Base-by-base conservation (phyloP, 2,329 filamentous ascomycete species). In the Colletotrichum lini region DNA sequence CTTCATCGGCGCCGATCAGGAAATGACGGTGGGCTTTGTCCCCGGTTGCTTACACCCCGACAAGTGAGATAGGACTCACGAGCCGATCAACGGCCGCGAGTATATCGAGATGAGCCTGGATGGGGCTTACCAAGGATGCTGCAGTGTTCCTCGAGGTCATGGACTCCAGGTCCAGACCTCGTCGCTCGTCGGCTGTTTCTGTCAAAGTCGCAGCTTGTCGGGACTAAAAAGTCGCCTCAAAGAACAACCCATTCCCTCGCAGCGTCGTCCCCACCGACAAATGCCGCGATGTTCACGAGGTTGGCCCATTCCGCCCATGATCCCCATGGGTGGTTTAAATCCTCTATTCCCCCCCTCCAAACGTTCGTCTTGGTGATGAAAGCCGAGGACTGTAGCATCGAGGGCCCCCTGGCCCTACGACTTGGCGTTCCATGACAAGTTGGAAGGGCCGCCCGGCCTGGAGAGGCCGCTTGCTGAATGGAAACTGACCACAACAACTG, bases 1-100 rank as follows among this genome's bases (percentile, higher is more conserved):
- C 67, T 80, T 91, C 66, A 81, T 90, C 42, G 79, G 81, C 7
- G 86, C 88, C 0, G 84, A 89, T 73, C 79, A 82, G 3, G 80
- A 85, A 53, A 80, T 83, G 4, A 77, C 86, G 10, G 86, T 91
- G 62, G 85, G 88, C 74, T 88, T 86, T 73, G 80, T 90, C 56
- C 81, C 84, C 1, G 83, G 83, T 6, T 88, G 85, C 72, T 80
- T 79, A 26, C 81, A 81, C 12, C 80, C 80, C 21, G 78, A 78
- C 1, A 80, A 83, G 61, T 82, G 84, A 1, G 80, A 84, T 49
- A 88, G 85, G 76, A 30, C 30, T 30, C 89, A 90, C 74, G 82
- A 84, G 64, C 85, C 87, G 35, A 73, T 79, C 35, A 76, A 76
- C 40, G 74, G 74, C 35, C 64, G 68, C 57, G 77, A 80, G 35